Base-by-base conservation (phyloP, 805 yeast species). In the Myxozyma geophila region DNA sequence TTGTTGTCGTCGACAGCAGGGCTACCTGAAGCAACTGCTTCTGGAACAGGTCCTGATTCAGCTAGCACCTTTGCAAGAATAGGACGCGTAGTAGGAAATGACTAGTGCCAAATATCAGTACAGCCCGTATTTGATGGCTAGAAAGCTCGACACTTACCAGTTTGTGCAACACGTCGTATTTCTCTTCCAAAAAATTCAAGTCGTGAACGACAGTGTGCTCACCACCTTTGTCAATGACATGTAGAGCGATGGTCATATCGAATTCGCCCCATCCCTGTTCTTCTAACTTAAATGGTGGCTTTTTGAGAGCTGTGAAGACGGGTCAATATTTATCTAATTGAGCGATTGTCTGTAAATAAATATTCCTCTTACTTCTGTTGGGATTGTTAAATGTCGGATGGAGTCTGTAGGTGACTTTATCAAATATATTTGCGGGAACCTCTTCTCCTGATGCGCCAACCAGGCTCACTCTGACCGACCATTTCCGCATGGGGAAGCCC, bases 211-310 rank as follows among this genome's bases (percentile, higher is more conserved):
- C 76, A 74, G 89, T 89, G 66, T 88, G 83, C 75, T 92, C 98
- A 54, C 98, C 98, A 59, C 87, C 89, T 73, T 88, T 89, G 64
- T 96, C 98, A 19, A 87, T 82, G 51, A 89, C 79, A 66, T 88
- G 88, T 49, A 92, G 80, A 40, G 89, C 82, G 65, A 95, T 87
- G 44, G 89, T 89, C 74, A 95, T 83, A 73, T 92, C 97, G 73
- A 93, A 93, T 70, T 93, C 98, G 75, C 98, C 99, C 98, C 99
- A 93, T 57, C 99, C 99, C 78, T 90, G 87, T 76, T 93, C 99
- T 72, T 86, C 89, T 62, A 93, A 88, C 73, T 78, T 83, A 78
- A 92, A 93, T 10, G 99, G 99, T 9, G 89, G 84, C 72, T 87
- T 87, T 73, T 89, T 90, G 74, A 91, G 75, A 12, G 88, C 81